phyloP scores from a whole-genome alignment of 257 asterid species.

The Pogostemon cablin region DNA sequence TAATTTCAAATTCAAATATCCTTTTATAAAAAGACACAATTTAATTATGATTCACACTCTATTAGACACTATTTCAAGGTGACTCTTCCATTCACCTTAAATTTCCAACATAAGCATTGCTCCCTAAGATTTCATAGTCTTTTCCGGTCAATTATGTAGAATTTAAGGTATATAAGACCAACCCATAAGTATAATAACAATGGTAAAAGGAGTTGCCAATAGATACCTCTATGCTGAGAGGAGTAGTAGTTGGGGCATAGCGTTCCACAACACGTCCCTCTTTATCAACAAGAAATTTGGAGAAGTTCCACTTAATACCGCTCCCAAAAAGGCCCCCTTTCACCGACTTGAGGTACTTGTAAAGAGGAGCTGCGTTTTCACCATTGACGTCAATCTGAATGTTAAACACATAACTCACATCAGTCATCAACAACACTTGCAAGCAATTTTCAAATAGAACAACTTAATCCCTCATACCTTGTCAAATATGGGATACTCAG shows the following conservation, averaged over 20 bases:
- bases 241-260: conserved; percentile 90
- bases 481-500: conserved; percentile 90
- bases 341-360: conserved; percentile 70
- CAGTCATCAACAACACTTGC: not conserved
- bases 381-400: conserved; percentile 85
- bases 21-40: too few relatives aligned
- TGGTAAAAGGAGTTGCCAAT: not conserved
- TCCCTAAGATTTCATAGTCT: too few relatives aligned
- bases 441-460: not conserved
- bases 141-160: too few relatives aligned
- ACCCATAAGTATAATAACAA: too few relatives aligned
- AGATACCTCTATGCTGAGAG: conserved; percentile 88
- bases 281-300: conserved; percentile 81
- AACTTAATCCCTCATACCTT: conserved; percentile 46
- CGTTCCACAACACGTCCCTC: conserved; percentile 86
- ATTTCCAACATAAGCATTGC: too few relatives aligned
- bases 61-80: too few relatives aligned
- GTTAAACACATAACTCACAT: not conserved
- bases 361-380: conserved; percentile 68
- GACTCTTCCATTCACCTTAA: too few relatives aligned
- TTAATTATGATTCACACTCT: too few relatives aligned
- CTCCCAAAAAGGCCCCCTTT: conserved; percentile 94
- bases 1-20: too few relatives aligned
- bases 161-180: too few relatives aligned
- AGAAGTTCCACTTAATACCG: conserved; percentile 85